A percentile compares a stretch with the other conserved stretches of the same genome.
Conservation (phyloP, 257 asterid species). For the Salvia miltiorrhiza region DNA sequence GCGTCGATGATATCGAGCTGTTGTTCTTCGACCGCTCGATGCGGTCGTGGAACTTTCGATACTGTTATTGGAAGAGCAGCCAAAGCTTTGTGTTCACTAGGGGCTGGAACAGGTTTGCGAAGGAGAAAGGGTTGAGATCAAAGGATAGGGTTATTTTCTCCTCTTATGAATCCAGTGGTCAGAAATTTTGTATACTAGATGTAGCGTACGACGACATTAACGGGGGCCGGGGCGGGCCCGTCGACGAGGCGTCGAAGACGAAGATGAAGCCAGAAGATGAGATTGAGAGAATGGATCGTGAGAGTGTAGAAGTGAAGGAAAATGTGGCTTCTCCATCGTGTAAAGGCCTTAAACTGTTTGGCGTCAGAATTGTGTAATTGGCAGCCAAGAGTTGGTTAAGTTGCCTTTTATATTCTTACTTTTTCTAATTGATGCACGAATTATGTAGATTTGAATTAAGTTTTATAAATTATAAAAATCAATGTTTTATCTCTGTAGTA, state of each 20-base stretch:
- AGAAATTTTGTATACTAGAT: conserved; percentile 34
- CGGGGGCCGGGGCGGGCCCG: neutral
- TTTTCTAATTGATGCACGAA: too few relatives aligned
- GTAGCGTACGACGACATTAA: conserved; percentile 27
- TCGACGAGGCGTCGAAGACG: neutral
- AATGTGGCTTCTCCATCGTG: neutral
- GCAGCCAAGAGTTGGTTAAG: too few relatives aligned
- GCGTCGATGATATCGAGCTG: conserved; percentile 37
- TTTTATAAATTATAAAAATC: too few relatives aligned
- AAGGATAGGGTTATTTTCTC: conserved; percentile 51
- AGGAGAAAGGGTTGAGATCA: conserved; percentile 40
- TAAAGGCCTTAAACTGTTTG: conserved; percentile 33
- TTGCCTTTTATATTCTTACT: too few relatives aligned
- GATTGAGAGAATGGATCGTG: neutral
- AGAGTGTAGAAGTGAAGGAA: neutral
- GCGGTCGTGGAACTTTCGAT: conserved; percentile 61
- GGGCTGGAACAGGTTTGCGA: conserved; percentile 62
- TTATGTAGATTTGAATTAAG: too few relatives aligned
- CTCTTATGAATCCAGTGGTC: conserved; percentile 26
- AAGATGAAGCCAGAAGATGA: neutral
- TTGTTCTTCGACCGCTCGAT: conserved; percentile 37
- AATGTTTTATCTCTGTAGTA: too few relatives aligned
- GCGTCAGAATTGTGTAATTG: conserved; percentile 25
- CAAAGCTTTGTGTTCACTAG: conserved; percentile 68
- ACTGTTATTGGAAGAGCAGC: conserved; percentile 76